phyloP scores from a whole-genome alignment of 1,284 basidiomycete species.

The Heterobasidion annosum region DNA sequence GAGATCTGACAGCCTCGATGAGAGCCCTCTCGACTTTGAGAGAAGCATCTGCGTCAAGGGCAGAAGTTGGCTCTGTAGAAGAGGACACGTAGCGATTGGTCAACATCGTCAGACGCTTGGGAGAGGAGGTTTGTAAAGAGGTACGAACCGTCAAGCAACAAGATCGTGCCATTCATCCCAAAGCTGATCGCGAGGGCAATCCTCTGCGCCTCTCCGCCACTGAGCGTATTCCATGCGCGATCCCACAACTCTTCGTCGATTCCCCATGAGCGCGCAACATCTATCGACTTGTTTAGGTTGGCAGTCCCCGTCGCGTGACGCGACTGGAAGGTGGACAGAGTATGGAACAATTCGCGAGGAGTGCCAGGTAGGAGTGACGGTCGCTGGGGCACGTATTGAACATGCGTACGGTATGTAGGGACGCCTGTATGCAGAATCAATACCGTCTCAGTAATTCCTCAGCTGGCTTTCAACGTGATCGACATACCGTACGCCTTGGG shows the following conservation, averaged over 20 bases:
- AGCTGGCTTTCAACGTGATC: not conserved
- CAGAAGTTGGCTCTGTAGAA: slow-evolving; percentile 76
- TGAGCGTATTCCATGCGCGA: slow-evolving; percentile 68
- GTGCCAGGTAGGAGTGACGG: slow-evolving; percentile 77
- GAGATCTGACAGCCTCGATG: slow-evolving; percentile 36
- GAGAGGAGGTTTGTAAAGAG: not conserved
- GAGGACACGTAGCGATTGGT: not conserved
- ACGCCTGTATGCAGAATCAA: slow-evolving; percentile 38
- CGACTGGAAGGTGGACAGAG: slow-evolving; percentile 48
- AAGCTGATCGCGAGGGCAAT: slow-evolving; percentile 70
- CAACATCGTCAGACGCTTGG: not conserved
- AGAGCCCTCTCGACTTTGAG: slow-evolving; percentile 58
- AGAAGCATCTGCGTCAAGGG: slow-evolving; percentile 67
- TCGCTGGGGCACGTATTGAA: slow-evolving; percentile 81
- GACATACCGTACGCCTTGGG: slow-evolving; percentile 44
- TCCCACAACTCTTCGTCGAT: slow-evolving; percentile 65
- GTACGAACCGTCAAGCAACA: slow-evolving; percentile 74
- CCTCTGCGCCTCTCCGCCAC: slow-evolving; percentile 78
- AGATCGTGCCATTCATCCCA: slow-evolving; percentile 65
- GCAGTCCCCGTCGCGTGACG: slow-evolving; percentile 22
- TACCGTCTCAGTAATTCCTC: not conserved
- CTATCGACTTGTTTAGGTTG: slow-evolving; percentile 34
- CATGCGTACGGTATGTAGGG: slow-evolving; percentile 65
- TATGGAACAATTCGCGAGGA: slow-evolving; percentile 61
- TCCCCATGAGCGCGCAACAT: slow-evolving; percentile 60